These are phyloP conservation scores for Cynanchum wilfordii DNA, from an alignment of 257 asterid genomes.

Conservation along the genomic window DNA sequence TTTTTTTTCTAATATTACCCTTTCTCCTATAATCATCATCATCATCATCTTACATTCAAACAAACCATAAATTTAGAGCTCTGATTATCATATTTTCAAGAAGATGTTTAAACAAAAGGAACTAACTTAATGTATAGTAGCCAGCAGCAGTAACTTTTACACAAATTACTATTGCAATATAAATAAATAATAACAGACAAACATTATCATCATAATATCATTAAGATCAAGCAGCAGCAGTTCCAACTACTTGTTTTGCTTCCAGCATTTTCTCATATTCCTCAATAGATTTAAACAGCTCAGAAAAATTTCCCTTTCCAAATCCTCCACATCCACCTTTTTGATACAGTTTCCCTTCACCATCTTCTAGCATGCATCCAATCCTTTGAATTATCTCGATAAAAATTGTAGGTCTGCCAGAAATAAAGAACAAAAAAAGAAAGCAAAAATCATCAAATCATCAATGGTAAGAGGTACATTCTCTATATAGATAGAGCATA, in stretches of 20 bases:
- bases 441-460: background rate
- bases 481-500: too few species aligned
- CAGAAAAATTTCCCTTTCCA: constrained; percentile 94
- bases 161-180: too few species aligned
- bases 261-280: constrained; percentile 91
- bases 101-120: too few species aligned
- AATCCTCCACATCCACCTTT: constrained; percentile 98
- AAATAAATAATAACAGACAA: too few species aligned
- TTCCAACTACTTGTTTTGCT: constrained; percentile 39
- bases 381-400: constrained; percentile 89
- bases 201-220: too few species aligned
- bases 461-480: background rate
- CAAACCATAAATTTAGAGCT: too few species aligned
- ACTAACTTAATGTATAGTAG: too few species aligned
- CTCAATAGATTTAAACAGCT: constrained; percentile 83
- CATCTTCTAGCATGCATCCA: constrained; percentile 85
- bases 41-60: too few species aligned
- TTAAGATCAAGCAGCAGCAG: constrained; percentile 12
- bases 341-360: constrained; percentile 61
- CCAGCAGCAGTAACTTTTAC: too few species aligned
- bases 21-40: too few species aligned
- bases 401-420: constrained; percentile 77
- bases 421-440: background rate
- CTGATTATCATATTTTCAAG: too few species aligned
- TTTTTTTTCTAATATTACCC: too few species aligned